Evolutionary conservation across 139 green algal species (phyloP).

Genomic region (Haematococcus lacustris): DNA sequence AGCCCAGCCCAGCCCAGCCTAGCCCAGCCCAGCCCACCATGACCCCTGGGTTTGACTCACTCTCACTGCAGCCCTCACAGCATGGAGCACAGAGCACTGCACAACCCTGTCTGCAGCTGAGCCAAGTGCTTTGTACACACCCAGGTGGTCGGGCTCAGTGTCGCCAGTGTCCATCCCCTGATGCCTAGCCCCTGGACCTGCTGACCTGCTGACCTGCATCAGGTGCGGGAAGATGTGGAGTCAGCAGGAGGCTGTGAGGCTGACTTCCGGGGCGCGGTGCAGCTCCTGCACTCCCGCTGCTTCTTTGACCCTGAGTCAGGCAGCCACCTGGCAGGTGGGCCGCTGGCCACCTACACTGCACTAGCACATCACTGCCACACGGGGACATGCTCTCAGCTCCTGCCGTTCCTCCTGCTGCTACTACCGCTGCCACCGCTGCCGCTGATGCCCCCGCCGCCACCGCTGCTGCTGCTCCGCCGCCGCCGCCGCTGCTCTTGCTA

Average conservation of each 20-base stretch:
- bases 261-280: conserved; percentile 37
- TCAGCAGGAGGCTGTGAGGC: conserved; percentile 16
- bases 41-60: background rate
- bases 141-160: background rate
- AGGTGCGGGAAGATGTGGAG: conserved; percentile 18
- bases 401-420: no score
- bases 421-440: background rate
- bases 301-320: conserved; percentile 24
- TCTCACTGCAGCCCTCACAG: background rate
- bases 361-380: background rate
- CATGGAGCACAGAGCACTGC: background rate
- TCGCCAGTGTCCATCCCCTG: background rate
- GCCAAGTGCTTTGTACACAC: background rate
- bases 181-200: background rate
- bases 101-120: background rate
- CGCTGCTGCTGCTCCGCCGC: no score
- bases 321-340: conserved; percentile 21
- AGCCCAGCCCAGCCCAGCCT: background rate
- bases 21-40: background rate
- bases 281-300: conserved; percentile 44
- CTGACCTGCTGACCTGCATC: background rate
- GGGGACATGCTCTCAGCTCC: background rate
- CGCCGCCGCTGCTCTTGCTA: no score
- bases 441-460: background rate
- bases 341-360: background rate